phyloP scores from a whole-genome alignment of 768 basidiomycete genomes.

The Tylopilus balloui region DNA sequence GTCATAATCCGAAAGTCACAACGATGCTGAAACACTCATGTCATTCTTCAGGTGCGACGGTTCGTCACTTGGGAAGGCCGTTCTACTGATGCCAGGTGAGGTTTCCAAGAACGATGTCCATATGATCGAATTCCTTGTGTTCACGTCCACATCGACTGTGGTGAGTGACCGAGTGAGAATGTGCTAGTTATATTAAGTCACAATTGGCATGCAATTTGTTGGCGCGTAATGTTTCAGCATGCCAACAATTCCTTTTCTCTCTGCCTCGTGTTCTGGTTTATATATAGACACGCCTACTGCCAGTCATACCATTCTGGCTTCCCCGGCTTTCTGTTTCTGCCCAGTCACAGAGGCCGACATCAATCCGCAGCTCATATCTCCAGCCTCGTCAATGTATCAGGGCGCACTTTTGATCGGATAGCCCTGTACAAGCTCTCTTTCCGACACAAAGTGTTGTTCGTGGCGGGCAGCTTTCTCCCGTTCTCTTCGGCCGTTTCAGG shows the following conservation, averaged over 20 bases:
- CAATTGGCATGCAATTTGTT: not conserved
- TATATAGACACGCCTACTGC: not conserved
- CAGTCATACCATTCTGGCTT: not conserved
- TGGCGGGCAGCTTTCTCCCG: not conserved
- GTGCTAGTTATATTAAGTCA: not conserved
- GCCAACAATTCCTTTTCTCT: not conserved
- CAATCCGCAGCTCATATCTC: not conserved
- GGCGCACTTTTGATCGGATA: not conserved
- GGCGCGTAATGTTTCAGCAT: not conserved
- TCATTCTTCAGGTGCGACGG: not conserved
- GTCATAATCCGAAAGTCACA: not conserved
- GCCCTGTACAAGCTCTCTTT: not conserved
- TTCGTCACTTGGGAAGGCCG: not conserved
- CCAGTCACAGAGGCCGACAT: not conserved
- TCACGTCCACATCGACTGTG: not conserved
- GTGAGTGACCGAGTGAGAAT: not conserved
- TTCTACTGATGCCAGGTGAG: not conserved
- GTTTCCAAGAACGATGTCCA: not conserved
- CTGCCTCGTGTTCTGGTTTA: not conserved
- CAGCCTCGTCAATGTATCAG: not conserved
- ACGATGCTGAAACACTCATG: not conserved
- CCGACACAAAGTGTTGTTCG: not conserved
- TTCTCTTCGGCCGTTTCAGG: constrained; percentile 4
- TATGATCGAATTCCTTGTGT: not conserved
- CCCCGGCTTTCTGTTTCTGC: not conserved